Conservation (phyloP, 2,329 filamentous ascomycete species). For the Celoporthe dispersa region DNA sequence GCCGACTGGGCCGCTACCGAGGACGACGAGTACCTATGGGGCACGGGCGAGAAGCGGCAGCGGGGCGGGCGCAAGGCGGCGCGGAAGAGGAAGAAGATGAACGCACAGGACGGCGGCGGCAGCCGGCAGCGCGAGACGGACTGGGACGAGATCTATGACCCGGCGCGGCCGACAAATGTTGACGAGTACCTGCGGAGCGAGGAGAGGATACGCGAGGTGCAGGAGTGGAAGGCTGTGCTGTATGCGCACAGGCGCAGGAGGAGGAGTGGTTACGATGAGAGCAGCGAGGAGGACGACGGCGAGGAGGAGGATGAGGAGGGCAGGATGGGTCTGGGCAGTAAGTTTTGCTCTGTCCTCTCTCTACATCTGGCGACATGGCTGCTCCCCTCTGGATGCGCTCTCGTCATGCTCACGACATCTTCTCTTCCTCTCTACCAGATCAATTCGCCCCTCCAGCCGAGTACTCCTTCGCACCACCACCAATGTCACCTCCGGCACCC, state of each 20-base stretch:
- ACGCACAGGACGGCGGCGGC: constrained; percentile 52
- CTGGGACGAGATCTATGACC: constrained; percentile 93
- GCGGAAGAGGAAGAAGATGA: constrained; percentile 73
- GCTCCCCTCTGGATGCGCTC: neutral
- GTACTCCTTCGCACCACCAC: constrained; percentile 62
- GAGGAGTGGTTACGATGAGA: constrained; percentile 46
- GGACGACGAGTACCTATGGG: constrained; percentile 84
- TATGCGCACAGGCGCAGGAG: constrained; percentile 68
- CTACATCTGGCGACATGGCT: neutral
- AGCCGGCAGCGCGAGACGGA: constrained; percentile 65
- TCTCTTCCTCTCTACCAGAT: constrained; percentile 41
- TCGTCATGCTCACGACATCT: neutral
- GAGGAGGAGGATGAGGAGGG: constrained; percentile 40
- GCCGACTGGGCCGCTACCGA: constrained; percentile 82
- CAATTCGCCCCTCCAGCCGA: constrained; percentile 64
- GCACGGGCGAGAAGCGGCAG: constrained; percentile 65
- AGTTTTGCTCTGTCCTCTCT: constrained; percentile 25
- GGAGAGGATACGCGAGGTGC: constrained; percentile 77
- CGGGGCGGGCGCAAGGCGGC: constrained; percentile 71
- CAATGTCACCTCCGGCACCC: constrained; percentile 51
- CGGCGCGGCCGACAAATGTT: constrained; percentile 78
- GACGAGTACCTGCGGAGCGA: constrained; percentile 85
- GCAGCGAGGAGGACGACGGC: constrained; percentile 41
- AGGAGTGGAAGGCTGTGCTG: constrained; percentile 83
- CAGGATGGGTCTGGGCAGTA: constrained; percentile 41